Base-by-base conservation (phyloP, 2,329 filamentous ascomycete species). In the Exophiala sideris region DNA sequence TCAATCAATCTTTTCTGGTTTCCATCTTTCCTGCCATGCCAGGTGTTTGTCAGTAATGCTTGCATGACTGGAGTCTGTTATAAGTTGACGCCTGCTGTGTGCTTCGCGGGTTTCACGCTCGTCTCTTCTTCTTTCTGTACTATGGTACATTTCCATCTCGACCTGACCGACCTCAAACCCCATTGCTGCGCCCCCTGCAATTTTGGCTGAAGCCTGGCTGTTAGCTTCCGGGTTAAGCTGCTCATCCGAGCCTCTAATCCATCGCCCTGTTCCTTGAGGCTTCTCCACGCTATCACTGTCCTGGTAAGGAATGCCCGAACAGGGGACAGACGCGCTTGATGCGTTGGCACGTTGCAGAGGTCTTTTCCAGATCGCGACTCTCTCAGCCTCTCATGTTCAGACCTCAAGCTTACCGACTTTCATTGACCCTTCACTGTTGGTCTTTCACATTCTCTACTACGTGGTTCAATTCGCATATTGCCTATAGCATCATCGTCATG, bases 281-380 rank as follows among this genome's bases (percentile, higher is more conserved):
- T 44, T 20, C 39, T 29, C 49, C 52, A 45, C 60, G 56, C 61
- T 63, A 54, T 48, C 29, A 40, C 50, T n/a, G 44, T 12, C 39
- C 39, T n/a, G 58, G 54, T 55, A 61, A 57, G 51, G 42, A 39
- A 34, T 36, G 38, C 12, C 36, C 36, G 51, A 55, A 54, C 52
- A 51, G 49, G 53, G 56, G 39, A 21, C 6, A 45, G 35, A 61
- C 54, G 53, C 57, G 58, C 45, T 57, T 61, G 60, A 61, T 62
- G 60, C 58, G 60, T 45, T 62, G 60, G 60, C 60, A 62, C 53
- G 56, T 57, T 58, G 51, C 42, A 56, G 46, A 14, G 33, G 45
- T 54, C 42, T 33, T 18, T 51, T 48, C 36, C 53, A 46, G 49
- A 48, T 59, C 45, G 45, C 54, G 44, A 39, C 50, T 51, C 16